These are phyloP conservation scores for Diutina catenulata DNA, from an alignment of 1,139 yeast genomes.

Conservation along the genomic window DNA sequence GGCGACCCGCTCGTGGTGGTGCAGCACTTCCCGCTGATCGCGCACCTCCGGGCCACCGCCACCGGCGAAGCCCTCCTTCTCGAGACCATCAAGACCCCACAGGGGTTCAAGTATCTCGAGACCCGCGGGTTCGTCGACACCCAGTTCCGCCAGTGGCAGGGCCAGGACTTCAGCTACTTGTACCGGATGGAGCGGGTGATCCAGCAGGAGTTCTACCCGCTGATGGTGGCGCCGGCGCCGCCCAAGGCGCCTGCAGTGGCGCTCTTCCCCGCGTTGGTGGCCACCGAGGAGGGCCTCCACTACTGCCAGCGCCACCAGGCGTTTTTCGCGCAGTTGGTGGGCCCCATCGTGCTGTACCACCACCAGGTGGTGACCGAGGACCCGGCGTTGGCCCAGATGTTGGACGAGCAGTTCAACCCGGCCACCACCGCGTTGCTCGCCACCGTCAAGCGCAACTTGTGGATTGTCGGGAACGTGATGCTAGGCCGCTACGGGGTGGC, in stretches of 20 bases:
- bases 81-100: slow-evolving; percentile 18
- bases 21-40: slow-evolving; percentile 21
- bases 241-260: slow-evolving; percentile 16
- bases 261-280: slow-evolving; percentile 68
- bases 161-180: slow-evolving; percentile 15
- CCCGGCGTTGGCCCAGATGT: not conserved
- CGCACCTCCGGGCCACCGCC: slow-evolving; percentile 14
- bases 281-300: slow-evolving; percentile 68
- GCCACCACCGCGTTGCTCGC: not conserved
- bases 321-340: not conserved
- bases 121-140: slow-evolving; percentile 21
- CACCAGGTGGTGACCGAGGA: not conserved
- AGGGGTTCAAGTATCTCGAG: slow-evolving; percentile 27
- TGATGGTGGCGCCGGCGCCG: slow-evolving; percentile 7
- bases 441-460: slow-evolving; percentile 54
- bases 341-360: not conserved
- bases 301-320: slow-evolving; percentile 14
- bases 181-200: not conserved
- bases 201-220: not conserved
- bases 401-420: not conserved
- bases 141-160: slow-evolving; percentile 16
- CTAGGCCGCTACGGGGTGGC: slow-evolving; percentile 58
- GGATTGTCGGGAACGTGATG: slow-evolving; percentile 84
- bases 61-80: too few relatives aligned
- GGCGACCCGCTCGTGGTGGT: slow-evolving; percentile 16